Conservation (phyloP, 768 basidiomycete genomes). For the Candolleomyces eurysporus region DNA sequence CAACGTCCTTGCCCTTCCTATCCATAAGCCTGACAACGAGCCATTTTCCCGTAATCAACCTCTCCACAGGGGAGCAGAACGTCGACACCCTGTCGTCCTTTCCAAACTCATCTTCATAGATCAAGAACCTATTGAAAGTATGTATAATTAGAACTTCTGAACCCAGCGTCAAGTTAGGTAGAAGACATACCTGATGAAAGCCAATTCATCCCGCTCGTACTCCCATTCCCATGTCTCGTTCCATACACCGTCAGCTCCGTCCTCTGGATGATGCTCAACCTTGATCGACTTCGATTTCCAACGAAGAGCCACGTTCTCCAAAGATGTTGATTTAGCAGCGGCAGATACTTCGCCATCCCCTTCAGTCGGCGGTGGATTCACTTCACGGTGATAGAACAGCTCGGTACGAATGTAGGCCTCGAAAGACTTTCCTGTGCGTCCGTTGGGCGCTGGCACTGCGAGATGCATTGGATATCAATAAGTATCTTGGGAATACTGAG, state of each 20-base stretch:
- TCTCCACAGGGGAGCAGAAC: conserved; percentile 51
- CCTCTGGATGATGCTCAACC: conserved; percentile 26
- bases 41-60: conserved; percentile 45
- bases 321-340: background rate
- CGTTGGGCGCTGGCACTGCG: conserved; percentile 46
- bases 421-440: conserved; percentile 34
- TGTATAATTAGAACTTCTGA: conserved; percentile 5
- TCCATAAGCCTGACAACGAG: conserved; percentile 49
- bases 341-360: conserved; percentile 4
- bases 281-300: conserved; percentile 44
- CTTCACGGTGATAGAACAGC: conserved; percentile 34
- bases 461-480: background rate
- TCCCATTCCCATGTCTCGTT: conserved; percentile 48
- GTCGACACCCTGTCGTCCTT: conserved; percentile 45
- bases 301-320: conserved; percentile 26
- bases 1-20: conserved; percentile 47
- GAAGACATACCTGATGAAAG: conserved; percentile 48
- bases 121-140: conserved; percentile 24
- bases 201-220: conserved; percentile 47
- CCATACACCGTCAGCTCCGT: conserved; percentile 41
- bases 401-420: conserved; percentile 44
- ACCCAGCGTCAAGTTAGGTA: too few relatives aligned
- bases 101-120: conserved; percentile 41
- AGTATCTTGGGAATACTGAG: background rate
- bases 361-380: background rate